Conservation (phyloP, 139 green algal genomes). For the Pleodorina starrii region DNA sequence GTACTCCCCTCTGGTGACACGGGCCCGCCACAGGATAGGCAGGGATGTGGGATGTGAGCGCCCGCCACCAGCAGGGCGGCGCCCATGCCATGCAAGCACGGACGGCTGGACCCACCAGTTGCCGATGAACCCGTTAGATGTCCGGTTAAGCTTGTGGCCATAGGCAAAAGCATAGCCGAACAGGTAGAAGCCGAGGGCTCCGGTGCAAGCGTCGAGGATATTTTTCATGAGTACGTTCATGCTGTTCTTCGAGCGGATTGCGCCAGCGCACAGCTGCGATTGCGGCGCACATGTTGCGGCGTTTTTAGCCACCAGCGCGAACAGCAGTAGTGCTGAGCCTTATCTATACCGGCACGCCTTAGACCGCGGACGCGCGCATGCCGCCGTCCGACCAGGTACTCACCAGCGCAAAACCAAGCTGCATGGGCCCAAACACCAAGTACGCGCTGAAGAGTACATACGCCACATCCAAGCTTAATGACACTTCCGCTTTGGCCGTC, state of each 20-base stretch:
- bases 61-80: too few relatives aligned
- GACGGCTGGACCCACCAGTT: slow-evolving; percentile 22
- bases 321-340: neutral
- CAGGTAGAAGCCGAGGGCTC: slow-evolving; percentile 76
- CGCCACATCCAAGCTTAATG: slow-evolving; percentile 9
- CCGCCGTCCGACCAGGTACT: neutral
- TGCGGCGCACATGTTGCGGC: neutral
- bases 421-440: slow-evolving; percentile 39
- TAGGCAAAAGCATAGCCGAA: slow-evolving; percentile 69
- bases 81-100: too few relatives aligned
- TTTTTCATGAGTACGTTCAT: slow-evolving; percentile 90
- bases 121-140: slow-evolving; percentile 46
- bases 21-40: too few relatives aligned
- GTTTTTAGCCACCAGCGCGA: neutral
- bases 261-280: slow-evolving; percentile 76
- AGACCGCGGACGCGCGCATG: too few relatives aligned
- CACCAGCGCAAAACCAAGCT: slow-evolving; percentile 45
- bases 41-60: too few relatives aligned
- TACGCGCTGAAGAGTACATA: slow-evolving; percentile 36
- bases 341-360: neutral
- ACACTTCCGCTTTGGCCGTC: neutral
- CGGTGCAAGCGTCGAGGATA: slow-evolving; percentile 78
- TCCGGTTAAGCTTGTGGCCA: neutral
- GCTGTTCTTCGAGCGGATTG: slow-evolving; percentile 85
- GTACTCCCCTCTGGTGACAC: too few relatives aligned